Conservation (phyloP, 2,329 filamentous ascomycete species). For the Diplodia mutila region DNA sequence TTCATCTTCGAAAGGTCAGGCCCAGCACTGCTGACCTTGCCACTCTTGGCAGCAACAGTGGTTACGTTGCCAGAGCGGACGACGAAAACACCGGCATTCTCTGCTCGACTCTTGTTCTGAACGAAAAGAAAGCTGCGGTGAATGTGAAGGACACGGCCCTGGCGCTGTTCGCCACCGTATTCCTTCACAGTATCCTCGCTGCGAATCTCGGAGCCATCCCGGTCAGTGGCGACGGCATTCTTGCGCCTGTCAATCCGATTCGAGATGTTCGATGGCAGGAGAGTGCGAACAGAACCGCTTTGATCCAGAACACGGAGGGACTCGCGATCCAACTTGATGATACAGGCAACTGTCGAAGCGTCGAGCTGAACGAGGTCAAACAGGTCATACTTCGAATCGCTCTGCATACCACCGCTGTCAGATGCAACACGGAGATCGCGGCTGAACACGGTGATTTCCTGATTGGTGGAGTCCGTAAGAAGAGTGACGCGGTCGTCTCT, state of each 20-base stretch:
- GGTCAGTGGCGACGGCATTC: slow-evolving; percentile 86
- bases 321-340: slow-evolving; percentile 94
- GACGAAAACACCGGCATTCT: slow-evolving; percentile 90
- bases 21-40: slow-evolving; percentile 70
- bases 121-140: slow-evolving; percentile 91
- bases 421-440: slow-evolving; percentile 93
- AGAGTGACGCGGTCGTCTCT: slow-evolving; percentile 90
- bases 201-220: slow-evolving; percentile 90
- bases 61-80: slow-evolving; percentile 82
- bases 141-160: slow-evolving; percentile 90
- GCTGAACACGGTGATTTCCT: slow-evolving; percentile 96
- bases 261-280: slow-evolving; percentile 89
- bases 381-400: slow-evolving; percentile 85
- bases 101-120: slow-evolving; percentile 79
- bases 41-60: slow-evolving; percentile 92
- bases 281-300: slow-evolving; percentile 77
- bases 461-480: slow-evolving; percentile 88
- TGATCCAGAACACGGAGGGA: slow-evolving; percentile 89
- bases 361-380: slow-evolving; percentile 95
- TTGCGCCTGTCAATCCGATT: slow-evolving; percentile 84
- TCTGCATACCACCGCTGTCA: slow-evolving; percentile 84
- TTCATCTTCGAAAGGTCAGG: slow-evolving; percentile 92
- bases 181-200: slow-evolving; percentile 92
- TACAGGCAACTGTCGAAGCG: slow-evolving; percentile 85
- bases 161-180: slow-evolving; percentile 78